These are phyloP conservation scores for Carnegiea gigantea DNA, from an alignment of 179 eudicot genomes.

Conservation along the genomic window DNA sequence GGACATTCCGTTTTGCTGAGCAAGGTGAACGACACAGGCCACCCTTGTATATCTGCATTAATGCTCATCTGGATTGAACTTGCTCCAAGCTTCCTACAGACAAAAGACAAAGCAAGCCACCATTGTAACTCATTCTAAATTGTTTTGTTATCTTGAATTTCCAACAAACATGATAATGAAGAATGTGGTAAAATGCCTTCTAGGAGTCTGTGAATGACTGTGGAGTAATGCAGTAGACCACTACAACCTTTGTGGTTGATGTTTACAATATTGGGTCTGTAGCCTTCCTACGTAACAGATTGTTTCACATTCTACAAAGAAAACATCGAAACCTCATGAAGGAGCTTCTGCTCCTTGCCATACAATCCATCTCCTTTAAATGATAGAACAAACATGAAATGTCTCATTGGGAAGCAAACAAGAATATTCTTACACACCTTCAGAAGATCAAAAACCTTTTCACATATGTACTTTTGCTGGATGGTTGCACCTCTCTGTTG, in stretches of 20 bases:
- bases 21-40: neutral
- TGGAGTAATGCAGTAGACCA: neutral
- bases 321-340: neutral
- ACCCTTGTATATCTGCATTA: constrained; percentile 1
- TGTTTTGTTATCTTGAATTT: neutral
- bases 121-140: neutral
- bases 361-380: neutral
- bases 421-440: constrained; percentile 46
- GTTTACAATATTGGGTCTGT: neutral
- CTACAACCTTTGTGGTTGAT: neutral
- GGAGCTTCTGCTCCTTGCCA: neutral
- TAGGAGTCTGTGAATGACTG: neutral
- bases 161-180: neutral
- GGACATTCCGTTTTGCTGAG: neutral
- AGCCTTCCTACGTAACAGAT: neutral
- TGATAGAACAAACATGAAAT: neutral
- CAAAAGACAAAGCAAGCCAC: constrained; percentile 1
- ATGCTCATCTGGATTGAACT: constrained; percentile 40
- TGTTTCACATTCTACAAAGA: no score
- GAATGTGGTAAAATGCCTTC: neutral
- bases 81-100: constrained; percentile 52
- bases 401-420: constrained; percentile 7
- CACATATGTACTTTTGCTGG: constrained; percentile 92
- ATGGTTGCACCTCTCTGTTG: constrained; percentile 92
- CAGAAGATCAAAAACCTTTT: constrained; percentile 94